These are phyloP conservation scores for Celoporthe dispersa DNA, from an alignment of 2,329 filamentous ascomycete genomes.

Conservation along the genomic window DNA sequence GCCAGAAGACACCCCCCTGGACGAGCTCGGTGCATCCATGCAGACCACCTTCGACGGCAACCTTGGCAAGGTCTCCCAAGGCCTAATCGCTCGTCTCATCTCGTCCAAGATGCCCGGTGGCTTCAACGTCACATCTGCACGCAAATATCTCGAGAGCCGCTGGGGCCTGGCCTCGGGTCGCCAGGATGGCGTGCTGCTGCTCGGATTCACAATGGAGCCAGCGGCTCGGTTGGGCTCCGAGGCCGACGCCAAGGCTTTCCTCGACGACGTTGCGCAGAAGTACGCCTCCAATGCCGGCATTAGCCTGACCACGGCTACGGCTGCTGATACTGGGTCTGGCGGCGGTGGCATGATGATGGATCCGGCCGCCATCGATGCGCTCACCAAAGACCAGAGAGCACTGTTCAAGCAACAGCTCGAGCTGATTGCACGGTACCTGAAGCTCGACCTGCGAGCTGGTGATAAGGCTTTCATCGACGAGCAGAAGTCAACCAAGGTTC, in stretches of 20 bases:
- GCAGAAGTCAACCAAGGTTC: constrained; percentile 81
- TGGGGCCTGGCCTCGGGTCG: constrained; percentile 88
- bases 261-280: constrained; percentile 87
- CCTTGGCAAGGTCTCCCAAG: constrained; percentile 94
- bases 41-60: constrained; percentile 99
- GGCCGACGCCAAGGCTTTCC: constrained; percentile 86
- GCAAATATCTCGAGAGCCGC: constrained; percentile 92
- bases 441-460: constrained; percentile 94
- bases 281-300: constrained; percentile 86
- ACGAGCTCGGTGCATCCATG: constrained; percentile 94
- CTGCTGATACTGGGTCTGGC: constrained; percentile 72
- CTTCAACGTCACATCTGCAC: constrained; percentile 95
- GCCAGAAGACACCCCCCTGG: constrained; percentile 94
- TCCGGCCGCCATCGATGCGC: constrained; percentile 90
- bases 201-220: constrained; percentile 93
- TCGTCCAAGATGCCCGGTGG: constrained; percentile 99
- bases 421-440: constrained; percentile 91
- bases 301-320: constrained; percentile 76
- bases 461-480: constrained; percentile 90
- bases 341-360: constrained; percentile 99
- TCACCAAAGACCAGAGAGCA: constrained; percentile 94
- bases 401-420: constrained; percentile 99
- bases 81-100: constrained; percentile 89
- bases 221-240: constrained; percentile 86
- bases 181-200: constrained; percentile 86